Evolutionary conservation across 495 filamentous ascomycete genomes (phyloP).

Genomic region (Neurospora pannonica): DNA sequence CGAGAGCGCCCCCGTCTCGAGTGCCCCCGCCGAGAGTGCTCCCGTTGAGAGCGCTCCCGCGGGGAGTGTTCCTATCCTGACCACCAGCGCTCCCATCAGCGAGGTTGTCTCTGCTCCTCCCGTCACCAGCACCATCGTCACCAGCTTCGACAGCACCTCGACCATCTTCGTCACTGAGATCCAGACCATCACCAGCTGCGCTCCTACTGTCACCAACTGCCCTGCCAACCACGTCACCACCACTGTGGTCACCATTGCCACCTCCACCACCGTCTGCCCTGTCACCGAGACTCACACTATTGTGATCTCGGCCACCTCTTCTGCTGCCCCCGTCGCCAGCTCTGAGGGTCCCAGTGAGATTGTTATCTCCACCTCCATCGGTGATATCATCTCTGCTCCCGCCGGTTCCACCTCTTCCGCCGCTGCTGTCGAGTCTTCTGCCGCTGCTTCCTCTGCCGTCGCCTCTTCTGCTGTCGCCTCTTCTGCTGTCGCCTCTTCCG

Average conservation of each 20-base stretch:
- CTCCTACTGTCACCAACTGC: constrained; percentile 46
- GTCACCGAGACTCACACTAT: constrained; percentile 33
- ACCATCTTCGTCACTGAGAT: constrained; percentile 52
- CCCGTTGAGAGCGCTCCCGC: constrained; percentile 5
- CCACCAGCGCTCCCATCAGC: constrained; percentile 17
- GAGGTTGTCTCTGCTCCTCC: not conserved
- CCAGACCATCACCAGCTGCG: constrained; percentile 53
- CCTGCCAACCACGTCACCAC: constrained; percentile 42
- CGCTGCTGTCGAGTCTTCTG: not conserved
- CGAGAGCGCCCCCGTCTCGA: not conserved
- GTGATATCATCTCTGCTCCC: not conserved
- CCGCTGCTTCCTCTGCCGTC: not conserved
- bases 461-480: not conserved
- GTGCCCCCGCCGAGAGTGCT: not conserved
- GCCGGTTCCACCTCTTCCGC: not conserved
- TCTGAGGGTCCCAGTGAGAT: constrained; percentile 2
- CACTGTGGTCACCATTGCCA: constrained; percentile 46
- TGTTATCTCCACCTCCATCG: not conserved
- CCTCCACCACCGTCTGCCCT: constrained; percentile 55
- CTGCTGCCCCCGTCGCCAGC: constrained; percentile 2
- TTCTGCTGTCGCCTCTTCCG: not conserved
- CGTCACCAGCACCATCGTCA: constrained; percentile 20
- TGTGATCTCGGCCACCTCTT: constrained; percentile 8
- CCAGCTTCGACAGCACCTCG: constrained; percentile 39
- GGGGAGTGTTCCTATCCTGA: not conserved